Evolutionary conservation across 345 rosid species (phyloP).

Genomic region (Sisymbrium irio): DNA sequence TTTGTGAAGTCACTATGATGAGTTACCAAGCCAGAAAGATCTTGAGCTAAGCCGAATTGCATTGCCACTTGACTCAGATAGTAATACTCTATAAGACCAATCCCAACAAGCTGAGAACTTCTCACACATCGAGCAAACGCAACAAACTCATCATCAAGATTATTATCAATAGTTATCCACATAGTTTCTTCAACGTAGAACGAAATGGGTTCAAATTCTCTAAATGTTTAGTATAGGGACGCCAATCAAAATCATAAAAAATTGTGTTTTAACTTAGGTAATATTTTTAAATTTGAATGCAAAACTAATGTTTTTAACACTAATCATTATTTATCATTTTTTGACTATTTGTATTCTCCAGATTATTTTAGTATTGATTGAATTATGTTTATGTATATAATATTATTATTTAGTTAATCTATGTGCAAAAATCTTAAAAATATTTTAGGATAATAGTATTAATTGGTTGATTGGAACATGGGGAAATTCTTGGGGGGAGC

Average conservation of each 20-base stretch:
- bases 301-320: no score
- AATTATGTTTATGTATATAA: no score
- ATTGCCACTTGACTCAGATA: constrained; percentile 51
- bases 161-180: constrained; percentile 24
- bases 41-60: constrained; percentile 70
- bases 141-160: constrained; percentile 32
- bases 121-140: constrained; percentile 40
- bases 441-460: no score
- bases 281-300: no score
- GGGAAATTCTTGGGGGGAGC: no score
- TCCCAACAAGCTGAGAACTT: constrained; percentile 44
- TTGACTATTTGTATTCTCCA: no score
- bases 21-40: constrained; percentile 38
- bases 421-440: no score
- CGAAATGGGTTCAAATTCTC: constrained; percentile 27
- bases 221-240: constrained; percentile 38
- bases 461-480: no score
- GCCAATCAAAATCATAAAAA: constrained; percentile 44
- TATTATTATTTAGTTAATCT: no score
- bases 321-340: no score
- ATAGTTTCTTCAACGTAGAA: constrained; percentile 30
- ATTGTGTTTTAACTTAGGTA: no score
- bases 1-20: neutral
- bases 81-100: constrained; percentile 39
- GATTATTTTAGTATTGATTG: no score